A percentile compares a stretch with the other conserved stretches of the same genome.
These are phyloP conservation scores for Fusarium sacchari DNA, from an alignment of 2,329 filamentous ascomycete genomes.

Conservation along the genomic window DNA sequence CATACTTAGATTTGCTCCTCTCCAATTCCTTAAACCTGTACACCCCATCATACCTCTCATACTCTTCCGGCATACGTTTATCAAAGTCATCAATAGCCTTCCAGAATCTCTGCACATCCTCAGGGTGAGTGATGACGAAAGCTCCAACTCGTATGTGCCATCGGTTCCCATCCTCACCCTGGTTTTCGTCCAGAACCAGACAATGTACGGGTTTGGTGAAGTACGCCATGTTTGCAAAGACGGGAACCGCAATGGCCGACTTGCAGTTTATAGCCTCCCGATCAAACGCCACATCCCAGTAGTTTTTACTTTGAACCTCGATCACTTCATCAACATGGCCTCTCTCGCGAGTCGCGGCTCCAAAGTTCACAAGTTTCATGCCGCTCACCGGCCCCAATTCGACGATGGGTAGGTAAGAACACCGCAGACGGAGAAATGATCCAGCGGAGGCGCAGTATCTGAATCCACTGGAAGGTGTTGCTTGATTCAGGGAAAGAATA, in stretches of 20 bases:
- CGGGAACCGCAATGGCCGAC: not conserved
- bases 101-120: not conserved
- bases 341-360: not conserved
- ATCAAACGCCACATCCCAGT: constrained; percentile 14
- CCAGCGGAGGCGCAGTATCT: constrained; percentile 1
- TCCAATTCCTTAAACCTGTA: not conserved
- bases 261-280: constrained; percentile 6
- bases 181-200: not conserved
- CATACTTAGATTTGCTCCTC: not conserved
- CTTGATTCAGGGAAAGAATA: not conserved
- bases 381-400: not conserved
- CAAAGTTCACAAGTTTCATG: not conserved
- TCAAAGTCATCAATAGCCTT: not conserved
- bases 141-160: constrained; percentile 2
- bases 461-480: not conserved
- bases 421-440: constrained; percentile 2
- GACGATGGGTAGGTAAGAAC: constrained; percentile 1
- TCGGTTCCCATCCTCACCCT: not conserved
- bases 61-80: not conserved
- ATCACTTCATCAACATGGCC: not conserved
- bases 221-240: constrained; percentile 1
- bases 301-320: not conserved
- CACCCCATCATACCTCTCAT: not conserved
- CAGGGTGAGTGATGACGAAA: not conserved
- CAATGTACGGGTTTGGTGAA: not conserved